These are phyloP conservation scores for Neurospora hispaniola DNA, from an alignment of 495 filamentous ascomycete genomes.

Conservation along the genomic window DNA sequence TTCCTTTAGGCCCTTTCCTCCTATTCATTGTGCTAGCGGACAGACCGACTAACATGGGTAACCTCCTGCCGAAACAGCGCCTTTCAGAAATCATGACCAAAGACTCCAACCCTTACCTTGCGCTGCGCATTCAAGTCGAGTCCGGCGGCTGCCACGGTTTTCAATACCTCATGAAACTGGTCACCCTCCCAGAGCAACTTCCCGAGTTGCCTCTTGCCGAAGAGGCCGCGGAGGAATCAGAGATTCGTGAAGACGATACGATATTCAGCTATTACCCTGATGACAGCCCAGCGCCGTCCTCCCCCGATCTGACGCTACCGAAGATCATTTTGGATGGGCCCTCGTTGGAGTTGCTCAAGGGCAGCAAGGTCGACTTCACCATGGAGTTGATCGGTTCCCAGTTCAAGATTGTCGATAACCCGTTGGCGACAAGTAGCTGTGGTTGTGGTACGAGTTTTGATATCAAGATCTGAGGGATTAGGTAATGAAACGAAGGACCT, in stretches of 20 bases:
- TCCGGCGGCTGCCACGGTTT: slow-evolving; percentile 95
- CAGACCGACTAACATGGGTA: background rate
- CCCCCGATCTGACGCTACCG: slow-evolving; percentile 32
- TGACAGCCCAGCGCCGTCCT: background rate
- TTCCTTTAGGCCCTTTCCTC: background rate
- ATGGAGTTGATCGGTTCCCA: slow-evolving; percentile 96
- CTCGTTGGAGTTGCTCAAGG: slow-evolving; percentile 80
- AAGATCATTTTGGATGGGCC: slow-evolving; percentile 84
- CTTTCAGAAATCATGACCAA: slow-evolving; percentile 59
- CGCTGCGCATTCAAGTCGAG: slow-evolving; percentile 82
- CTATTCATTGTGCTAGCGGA: background rate
- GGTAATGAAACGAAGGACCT: background rate
- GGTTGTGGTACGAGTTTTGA: slow-evolving; percentile 98
- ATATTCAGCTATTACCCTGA: slow-evolving; percentile 33
- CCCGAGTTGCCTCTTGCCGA: slow-evolving; percentile 12
- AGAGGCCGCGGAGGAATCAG: slow-evolving; percentile 14
- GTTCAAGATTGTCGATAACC: slow-evolving; percentile 93
- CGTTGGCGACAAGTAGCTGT: slow-evolving; percentile 83
- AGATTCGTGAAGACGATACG: slow-evolving; percentile 62
- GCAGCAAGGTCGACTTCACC: slow-evolving; percentile 89
- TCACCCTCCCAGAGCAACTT: slow-evolving; percentile 40
- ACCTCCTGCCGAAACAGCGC: slow-evolving; percentile 32
- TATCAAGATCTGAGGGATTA: slow-evolving; percentile 47
- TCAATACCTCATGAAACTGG: slow-evolving; percentile 89
- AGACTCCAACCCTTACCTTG: slow-evolving; percentile 70